Conservation (phyloP, 805 yeast genomes). For the Candida cerambycidarum region DNA sequence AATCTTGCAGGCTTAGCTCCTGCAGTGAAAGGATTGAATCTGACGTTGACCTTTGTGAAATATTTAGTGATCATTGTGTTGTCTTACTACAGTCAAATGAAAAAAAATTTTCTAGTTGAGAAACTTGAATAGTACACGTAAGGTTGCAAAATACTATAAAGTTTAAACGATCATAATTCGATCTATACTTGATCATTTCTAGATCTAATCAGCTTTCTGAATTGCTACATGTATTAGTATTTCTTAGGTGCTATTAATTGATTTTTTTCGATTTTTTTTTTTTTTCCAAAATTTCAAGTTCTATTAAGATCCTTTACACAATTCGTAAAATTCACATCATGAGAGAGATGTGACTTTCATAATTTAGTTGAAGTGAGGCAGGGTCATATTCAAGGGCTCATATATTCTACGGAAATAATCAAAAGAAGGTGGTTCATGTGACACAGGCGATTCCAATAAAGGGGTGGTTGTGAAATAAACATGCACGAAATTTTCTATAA, state of each 20-base stretch:
- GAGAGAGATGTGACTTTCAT: background rate
- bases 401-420: no score
- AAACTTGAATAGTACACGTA: background rate
- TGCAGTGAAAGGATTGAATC: slow-evolving; percentile 72
- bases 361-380: background rate
- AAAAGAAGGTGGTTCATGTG: background rate
- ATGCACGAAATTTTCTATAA: background rate
- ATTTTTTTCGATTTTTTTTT: slow-evolving; percentile 1
- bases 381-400: no score
- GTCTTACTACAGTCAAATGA: background rate
- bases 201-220: no score
- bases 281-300: background rate
- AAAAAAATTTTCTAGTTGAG: slow-evolving; percentile 11
- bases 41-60: slow-evolving; percentile 73
- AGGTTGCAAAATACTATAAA: background rate
- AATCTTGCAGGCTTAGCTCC: slow-evolving; percentile 81
- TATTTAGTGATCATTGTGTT: slow-evolving; percentile 81
- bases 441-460: background rate
- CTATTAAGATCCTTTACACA: background rate
- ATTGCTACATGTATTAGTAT: no score
- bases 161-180: background rate
- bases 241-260: no score
- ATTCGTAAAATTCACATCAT: slow-evolving; percentile 2
- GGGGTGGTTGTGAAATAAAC: background rate
- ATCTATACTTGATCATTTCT: no score